Conservation (phyloP, 495 filamentous ascomycete genomes). For the Halenospora varia region DNA sequence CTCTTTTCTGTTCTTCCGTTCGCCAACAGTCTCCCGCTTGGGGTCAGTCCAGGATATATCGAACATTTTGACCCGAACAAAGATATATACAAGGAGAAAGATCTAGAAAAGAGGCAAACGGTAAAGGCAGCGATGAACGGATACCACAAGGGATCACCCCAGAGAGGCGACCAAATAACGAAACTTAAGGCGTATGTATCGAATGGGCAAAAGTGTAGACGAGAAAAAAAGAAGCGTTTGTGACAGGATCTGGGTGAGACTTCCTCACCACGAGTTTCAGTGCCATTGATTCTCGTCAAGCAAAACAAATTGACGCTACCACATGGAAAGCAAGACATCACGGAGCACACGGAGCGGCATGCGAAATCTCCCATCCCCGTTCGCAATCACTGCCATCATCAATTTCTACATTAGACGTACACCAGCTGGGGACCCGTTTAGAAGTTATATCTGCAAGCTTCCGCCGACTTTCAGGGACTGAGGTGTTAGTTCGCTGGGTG, state of each 20-base stretch:
- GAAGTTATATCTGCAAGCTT: background rate
- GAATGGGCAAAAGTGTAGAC: background rate
- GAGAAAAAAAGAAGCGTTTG: background rate
- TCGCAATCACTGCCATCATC: background rate
- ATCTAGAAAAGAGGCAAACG: background rate
- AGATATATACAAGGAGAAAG: background rate
- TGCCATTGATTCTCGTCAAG: background rate
- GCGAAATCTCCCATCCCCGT: background rate
- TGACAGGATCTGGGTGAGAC: background rate
- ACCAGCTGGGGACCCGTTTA: too few relatives aligned
- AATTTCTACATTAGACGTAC: too few relatives aligned
- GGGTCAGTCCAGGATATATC: slow-evolving; percentile 49
- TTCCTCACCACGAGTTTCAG: background rate
- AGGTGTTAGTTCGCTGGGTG: background rate
- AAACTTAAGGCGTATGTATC: background rate
- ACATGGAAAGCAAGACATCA: background rate
- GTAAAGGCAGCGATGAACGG: background rate
- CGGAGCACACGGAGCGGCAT: background rate
- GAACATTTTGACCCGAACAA: slow-evolving; percentile 36
- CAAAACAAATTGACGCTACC: background rate
- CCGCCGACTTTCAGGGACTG: background rate
- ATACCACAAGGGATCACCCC: background rate
- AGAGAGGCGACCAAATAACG: background rate
- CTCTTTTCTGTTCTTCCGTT: slow-evolving; percentile 27
- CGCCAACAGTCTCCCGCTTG: slow-evolving; percentile 38